phyloP scores from a whole-genome alignment of 2,329 filamentous ascomycete genomes.

The Torrubiellomyces zombiae region DNA sequence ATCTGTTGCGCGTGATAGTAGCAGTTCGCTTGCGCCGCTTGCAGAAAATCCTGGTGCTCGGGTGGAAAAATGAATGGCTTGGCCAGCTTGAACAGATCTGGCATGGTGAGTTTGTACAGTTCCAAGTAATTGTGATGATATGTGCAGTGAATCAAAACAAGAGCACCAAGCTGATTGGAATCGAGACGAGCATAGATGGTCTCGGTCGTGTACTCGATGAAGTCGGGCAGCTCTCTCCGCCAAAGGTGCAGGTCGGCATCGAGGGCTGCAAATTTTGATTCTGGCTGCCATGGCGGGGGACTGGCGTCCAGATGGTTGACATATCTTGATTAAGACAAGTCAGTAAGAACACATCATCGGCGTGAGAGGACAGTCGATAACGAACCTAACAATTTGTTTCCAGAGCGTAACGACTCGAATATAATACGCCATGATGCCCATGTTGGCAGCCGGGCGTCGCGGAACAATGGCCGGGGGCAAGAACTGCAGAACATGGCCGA shows the following conservation, averaged over 20 bases:
- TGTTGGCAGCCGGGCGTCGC: slow-evolving; percentile 21
- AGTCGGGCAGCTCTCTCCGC: slow-evolving; percentile 24
- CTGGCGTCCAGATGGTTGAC: slow-evolving; percentile 23
- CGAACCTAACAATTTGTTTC: slow-evolving; percentile 22
- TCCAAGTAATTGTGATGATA: slow-evolving; percentile 29
- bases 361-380: too few relatives aligned
- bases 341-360: too few relatives aligned
- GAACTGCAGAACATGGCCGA: slow-evolving; percentile 23
- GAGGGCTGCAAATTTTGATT: slow-evolving; percentile 24
- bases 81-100: slow-evolving; percentile 24
- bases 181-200: slow-evolving; percentile 29
- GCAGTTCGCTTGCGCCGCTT: slow-evolving; percentile 19
- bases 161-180: slow-evolving; percentile 26
- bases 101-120: slow-evolving; percentile 28
- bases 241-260: slow-evolving; percentile 22
- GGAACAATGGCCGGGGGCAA: slow-evolving; percentile 21
- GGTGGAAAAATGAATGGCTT: slow-evolving; percentile 22
- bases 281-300: slow-evolving; percentile 24
- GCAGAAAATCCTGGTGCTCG: slow-evolving; percentile 20
- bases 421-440: slow-evolving; percentile 27
- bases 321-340: too few relatives aligned
- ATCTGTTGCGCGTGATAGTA: slow-evolving; percentile 22
- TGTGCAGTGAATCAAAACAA: slow-evolving; percentile 27
- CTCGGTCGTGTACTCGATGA: slow-evolving; percentile 24
- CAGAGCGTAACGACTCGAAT: slow-evolving; percentile 23